Evolutionary conservation across 2,329 filamentous ascomycete genomes (phyloP).

Genomic region (Botryotinia calthae): DNA sequence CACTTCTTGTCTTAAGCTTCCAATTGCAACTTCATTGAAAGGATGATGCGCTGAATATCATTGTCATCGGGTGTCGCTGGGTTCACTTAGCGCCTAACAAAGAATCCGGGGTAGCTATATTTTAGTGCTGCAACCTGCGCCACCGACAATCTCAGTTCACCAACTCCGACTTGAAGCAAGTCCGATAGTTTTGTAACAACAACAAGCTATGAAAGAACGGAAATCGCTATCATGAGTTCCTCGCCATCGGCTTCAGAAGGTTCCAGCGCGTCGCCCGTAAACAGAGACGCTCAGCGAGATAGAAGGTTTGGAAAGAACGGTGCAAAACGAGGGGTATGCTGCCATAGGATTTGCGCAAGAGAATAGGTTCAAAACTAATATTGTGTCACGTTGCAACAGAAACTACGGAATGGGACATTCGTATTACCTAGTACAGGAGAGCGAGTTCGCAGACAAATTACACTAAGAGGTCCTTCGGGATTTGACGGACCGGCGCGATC

Average conservation of each 20-base stretch:
- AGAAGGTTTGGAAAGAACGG: constrained; percentile 17
- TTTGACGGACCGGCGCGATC: constrained; percentile 28
- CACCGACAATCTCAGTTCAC: not conserved
- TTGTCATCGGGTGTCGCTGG: not conserved
- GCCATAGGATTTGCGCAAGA: constrained; percentile 29
- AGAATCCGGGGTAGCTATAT: constrained; percentile 11
- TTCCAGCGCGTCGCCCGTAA: not conserved
- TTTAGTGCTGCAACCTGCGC: constrained; percentile 1
- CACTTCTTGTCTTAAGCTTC: not conserved
- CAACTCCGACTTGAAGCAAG: not conserved
- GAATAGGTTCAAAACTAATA: constrained; percentile 22
- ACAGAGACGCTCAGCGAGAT: constrained; percentile 14
- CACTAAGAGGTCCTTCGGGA: constrained; percentile 57
- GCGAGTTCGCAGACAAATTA: constrained; percentile 76
- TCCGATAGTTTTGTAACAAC: not conserved
- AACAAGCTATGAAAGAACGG: constrained; percentile 17
- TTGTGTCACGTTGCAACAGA: constrained; percentile 43
- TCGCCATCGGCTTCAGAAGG: constrained; percentile 14
- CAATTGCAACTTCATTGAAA: not conserved
- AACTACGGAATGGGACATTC: constrained; percentile 82
- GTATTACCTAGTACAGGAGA: constrained; percentile 85
- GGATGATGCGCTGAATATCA: not conserved
- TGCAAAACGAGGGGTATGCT: constrained; percentile 18
- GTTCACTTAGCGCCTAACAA: not conserved
- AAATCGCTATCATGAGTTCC: constrained; percentile 12